These are phyloP conservation scores for Tetracentron sinense DNA, from an alignment of 164 flowering plant species.

Conservation along the genomic window DNA sequence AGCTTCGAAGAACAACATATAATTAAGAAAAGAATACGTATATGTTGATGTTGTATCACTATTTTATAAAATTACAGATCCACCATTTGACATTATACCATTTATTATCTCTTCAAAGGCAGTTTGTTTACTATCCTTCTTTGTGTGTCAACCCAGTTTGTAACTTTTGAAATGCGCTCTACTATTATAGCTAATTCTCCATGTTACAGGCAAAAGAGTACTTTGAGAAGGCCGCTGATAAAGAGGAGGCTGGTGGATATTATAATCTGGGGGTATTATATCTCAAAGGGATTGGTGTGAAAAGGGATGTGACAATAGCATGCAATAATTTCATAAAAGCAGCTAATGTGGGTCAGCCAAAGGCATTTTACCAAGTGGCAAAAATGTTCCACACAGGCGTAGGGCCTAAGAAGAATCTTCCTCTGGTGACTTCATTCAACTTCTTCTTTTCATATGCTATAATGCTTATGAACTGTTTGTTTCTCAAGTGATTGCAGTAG, in stretches of 20 bases:
- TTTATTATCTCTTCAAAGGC: too few species aligned
- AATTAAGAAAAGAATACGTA: too few species aligned
- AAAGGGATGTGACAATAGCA: conserved; percentile 65
- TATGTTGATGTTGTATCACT: too few species aligned
- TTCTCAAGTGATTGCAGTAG: too few species aligned
- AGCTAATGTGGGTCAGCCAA: conserved; percentile 86
- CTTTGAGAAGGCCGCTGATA: conserved; percentile 87
- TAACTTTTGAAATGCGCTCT: conserved; percentile 1
- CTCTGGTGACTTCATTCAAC: conserved; percentile 46
- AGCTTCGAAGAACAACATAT: too few species aligned
- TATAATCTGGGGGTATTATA: conserved; percentile 95
- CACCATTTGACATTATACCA: too few species aligned
- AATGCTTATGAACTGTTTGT: background rate
- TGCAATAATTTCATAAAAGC: conserved; percentile 61
- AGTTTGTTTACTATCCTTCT: too few species aligned
- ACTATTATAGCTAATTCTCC: background rate
- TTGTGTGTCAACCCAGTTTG: too few species aligned
- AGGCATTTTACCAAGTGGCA: conserved; percentile 94
- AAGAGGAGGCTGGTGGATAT: conserved; percentile 84
- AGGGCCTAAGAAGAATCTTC: conserved; percentile 77
- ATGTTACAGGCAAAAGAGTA: conserved; percentile 80
- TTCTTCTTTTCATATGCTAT: background rate
- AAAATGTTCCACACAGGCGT: conserved; percentile 96
- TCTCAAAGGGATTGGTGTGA: conserved; percentile 91
- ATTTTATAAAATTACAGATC: too few species aligned